These are phyloP conservation scores for Elsinoe australis DNA, from an alignment of 2,329 filamentous ascomycete genomes.

Conservation along the genomic window DNA sequence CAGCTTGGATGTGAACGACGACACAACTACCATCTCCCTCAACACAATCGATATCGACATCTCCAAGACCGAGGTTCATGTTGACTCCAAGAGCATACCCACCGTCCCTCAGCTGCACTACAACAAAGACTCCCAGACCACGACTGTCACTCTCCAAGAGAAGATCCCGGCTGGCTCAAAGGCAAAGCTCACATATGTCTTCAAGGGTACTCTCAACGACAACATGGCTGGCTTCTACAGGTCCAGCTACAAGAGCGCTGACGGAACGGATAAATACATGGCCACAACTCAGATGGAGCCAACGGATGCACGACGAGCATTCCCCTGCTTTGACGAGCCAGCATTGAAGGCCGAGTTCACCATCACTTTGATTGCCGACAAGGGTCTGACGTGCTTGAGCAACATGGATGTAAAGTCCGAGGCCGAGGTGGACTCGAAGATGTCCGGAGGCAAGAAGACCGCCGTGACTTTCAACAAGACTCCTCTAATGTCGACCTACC, in stretches of 20 bases:
- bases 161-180: conserved; percentile 65
- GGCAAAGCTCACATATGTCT: conserved; percentile 68
- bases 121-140: conserved; percentile 72
- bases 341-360: conserved; percentile 89
- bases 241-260: conserved; percentile 77
- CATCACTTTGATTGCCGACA: conserved; percentile 82
- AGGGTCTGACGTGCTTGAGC: conserved; percentile 82
- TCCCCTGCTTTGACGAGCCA: conserved; percentile 95
- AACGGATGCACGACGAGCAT: conserved; percentile 83
- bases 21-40: conserved; percentile 76
- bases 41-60: conserved; percentile 85
- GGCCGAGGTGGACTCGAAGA: conserved; percentile 59
- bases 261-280: conserved; percentile 72
- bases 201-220: conserved; percentile 75
- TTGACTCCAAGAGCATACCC: conserved; percentile 50
- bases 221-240: conserved; percentile 98
- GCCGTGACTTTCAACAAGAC: conserved; percentile 87
- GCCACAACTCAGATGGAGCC: conserved; percentile 95
- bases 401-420: conserved; percentile 93
- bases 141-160: conserved; percentile 70
- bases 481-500: conserved; percentile 91
- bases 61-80: conserved; percentile 60
- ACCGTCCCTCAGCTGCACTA: conserved; percentile 62
- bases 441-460: conserved; percentile 62
- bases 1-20: conserved; percentile 72